Evolutionary conservation across 805 yeast genomes (phyloP), one percentile per base, ranked within the genome.

Genomic region (Ogataea saltuana): DNA sequence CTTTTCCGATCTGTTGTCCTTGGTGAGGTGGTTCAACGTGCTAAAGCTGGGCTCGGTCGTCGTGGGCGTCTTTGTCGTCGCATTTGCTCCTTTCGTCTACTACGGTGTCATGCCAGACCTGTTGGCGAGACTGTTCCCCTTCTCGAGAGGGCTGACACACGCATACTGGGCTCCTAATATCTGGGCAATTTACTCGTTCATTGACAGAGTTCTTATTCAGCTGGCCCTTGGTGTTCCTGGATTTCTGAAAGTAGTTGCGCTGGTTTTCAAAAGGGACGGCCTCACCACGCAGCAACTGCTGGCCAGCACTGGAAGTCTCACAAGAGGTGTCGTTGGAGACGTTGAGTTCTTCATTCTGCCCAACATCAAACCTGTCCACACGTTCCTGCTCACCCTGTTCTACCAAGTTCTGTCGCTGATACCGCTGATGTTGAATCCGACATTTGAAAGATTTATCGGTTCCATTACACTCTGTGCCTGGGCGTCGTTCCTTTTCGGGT

Each of bases 101-200:
- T 70, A 77, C 53, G 71, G 72, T 1, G 85, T 81, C 25, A 56
- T 85, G 37, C 83, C 85, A 0, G 79, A 87, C 48, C 64, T 93
- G 13, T 36, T 88, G 7, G 59, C 68, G 4, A 72, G 99, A 34
- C 67, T 93, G 23, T 93, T 93, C 66, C 99, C 99, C 5, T 91
- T 91, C 60, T 84, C 95, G 38, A 74, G 98, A 60, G 98, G 98
- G 1, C 72, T 93, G 27, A 93, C 97, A 4, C 99, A 93, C 65
- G 97, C 98, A 0, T 93, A 93, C 67, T 93, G 99, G 98, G 98
- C 99, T 1, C 98, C 99, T 12, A 93, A 93, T 58, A 70, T 89
- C 35, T 93, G 99, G 99, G 97, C 99, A 0, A 55, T 91, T 8
- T 93, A 93, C 64, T 86, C 97, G 2, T 84, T 87, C 51, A 47